A percentile compares a stretch with the other conserved stretches of the same genome.
Evolutionary conservation across 1,284 basidiomycete species (phyloP).

Genomic region (Sporisorium graminicola): DNA sequence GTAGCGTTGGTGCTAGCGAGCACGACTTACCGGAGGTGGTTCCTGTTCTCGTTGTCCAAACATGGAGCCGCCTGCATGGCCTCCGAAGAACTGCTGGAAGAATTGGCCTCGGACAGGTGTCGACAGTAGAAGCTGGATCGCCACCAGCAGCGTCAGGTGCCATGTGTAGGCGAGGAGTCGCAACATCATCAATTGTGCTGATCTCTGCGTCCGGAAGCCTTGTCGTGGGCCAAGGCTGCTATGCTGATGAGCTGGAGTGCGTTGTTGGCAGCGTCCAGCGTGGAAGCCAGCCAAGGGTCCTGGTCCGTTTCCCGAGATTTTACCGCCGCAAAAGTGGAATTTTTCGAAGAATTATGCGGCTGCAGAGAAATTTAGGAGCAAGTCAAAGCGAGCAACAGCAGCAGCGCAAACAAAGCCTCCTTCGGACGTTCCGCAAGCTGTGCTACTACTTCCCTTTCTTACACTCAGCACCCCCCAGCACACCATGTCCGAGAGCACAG

Average conservation of each 20-base stretch:
- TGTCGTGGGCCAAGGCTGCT: background rate
- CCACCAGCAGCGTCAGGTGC: slow-evolving; percentile 14
- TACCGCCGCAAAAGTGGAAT: slow-evolving; percentile 19
- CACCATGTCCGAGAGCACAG: slow-evolving; percentile 1
- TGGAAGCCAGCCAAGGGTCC: slow-evolving; percentile 14
- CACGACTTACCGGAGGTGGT: slow-evolving; percentile 53
- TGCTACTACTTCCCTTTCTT: background rate
- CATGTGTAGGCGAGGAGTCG: background rate
- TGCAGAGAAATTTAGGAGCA: background rate
- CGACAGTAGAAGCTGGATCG: slow-evolving; percentile 21
- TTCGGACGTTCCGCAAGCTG: background rate
- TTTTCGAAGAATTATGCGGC: slow-evolving; percentile 11
- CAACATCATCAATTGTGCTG: slow-evolving; percentile 6
- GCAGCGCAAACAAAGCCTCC: background rate
- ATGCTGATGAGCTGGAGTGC: background rate
- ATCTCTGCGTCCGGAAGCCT: background rate
- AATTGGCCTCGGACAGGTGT: slow-evolving; percentile 43
- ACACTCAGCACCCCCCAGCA: background rate
- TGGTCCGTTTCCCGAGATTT: slow-evolving; percentile 20
- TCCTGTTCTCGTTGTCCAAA: slow-evolving; percentile 53
- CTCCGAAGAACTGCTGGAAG: slow-evolving; percentile 61
- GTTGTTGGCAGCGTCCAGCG: slow-evolving; percentile 15
- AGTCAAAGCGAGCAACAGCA: slow-evolving; percentile 15
- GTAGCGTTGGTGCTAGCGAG: background rate
- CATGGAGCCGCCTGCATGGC: slow-evolving; percentile 36